Conservation (phyloP, 73 alveolate species). For the Effrenium voratum region DNA sequence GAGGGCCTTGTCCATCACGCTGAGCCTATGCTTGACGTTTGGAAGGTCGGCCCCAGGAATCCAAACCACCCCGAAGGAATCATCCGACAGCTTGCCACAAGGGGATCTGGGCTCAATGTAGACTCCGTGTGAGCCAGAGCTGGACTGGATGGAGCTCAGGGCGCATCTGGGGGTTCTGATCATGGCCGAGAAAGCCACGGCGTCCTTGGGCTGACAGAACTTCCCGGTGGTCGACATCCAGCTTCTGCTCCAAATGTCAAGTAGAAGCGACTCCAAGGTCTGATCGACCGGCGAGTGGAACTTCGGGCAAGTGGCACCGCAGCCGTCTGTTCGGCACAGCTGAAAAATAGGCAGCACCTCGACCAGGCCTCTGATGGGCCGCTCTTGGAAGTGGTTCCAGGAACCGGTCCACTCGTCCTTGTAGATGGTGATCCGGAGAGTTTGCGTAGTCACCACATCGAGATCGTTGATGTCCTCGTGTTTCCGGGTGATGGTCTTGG, state of each 20-base stretch:
- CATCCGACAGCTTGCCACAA: neutral
- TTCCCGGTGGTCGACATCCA: neutral
- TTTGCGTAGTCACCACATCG: neutral
- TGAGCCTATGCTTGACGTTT: neutral
- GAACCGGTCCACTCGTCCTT: neutral
- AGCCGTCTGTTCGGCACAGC: neutral
- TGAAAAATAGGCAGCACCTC: neutral
- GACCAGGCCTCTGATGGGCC: neutral
- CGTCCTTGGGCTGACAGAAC: neutral
- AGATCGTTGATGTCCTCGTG: neutral
- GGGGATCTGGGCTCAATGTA: neutral
- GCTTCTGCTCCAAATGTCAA: neutral
- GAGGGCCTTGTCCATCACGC: neutral
- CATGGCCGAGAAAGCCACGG: neutral
- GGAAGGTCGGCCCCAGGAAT: neutral
- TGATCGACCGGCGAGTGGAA: slow-evolving; percentile 12
- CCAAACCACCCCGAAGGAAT: neutral
- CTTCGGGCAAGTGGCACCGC: neutral
- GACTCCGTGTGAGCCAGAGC: neutral
- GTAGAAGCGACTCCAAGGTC: neutral
- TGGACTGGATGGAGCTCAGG: neutral
- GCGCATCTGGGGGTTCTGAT: neutral
- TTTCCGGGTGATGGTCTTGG: neutral
- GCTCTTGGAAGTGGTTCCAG: neutral
- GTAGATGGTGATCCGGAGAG: neutral